phyloP scores from a whole-genome alignment of 768 basidiomycete species.

The Leucocoprinus birnbaumii region DNA sequence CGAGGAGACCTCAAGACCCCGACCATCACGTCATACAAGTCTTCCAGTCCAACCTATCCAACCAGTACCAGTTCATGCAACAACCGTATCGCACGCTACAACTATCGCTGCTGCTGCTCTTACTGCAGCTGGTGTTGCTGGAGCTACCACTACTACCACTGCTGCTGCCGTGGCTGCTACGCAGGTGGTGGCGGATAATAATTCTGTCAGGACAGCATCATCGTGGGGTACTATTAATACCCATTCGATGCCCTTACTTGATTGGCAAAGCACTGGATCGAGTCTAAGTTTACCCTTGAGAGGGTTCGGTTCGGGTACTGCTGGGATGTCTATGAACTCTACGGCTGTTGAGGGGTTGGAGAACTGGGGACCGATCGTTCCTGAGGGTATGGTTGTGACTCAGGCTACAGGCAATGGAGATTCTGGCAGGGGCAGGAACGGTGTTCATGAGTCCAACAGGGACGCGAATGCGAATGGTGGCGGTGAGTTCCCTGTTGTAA shows the following conservation, averaged over 20 bases:
- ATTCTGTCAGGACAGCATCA: not conserved
- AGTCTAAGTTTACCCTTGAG: conserved; percentile 1
- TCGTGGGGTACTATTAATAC: conserved; percentile 10
- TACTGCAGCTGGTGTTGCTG: not conserved
- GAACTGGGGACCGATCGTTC: not conserved
- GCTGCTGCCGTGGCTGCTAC: not conserved
- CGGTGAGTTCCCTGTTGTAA: conserved; percentile 3
- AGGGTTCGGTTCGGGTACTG: not conserved
- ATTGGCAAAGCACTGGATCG: conserved; percentile 6
- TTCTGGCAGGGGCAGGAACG: not conserved
- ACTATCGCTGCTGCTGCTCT: not conserved
- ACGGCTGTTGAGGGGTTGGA: not conserved
- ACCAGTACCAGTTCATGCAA: not conserved
- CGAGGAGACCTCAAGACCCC: not conserved
- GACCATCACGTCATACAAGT: not conserved
- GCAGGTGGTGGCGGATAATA: not conserved
- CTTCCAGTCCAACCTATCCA: not conserved
- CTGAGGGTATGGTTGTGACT: not conserved
- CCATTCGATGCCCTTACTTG: not conserved
- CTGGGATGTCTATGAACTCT: not conserved
- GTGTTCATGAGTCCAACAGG: not conserved
- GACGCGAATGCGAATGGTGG: not conserved
- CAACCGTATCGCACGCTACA: not conserved
- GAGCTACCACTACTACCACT: not conserved
- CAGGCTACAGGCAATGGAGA: not conserved